Conservation (phyloP, 495 filamentous ascomycete species). For the Aspergillus homomorphus region DNA sequence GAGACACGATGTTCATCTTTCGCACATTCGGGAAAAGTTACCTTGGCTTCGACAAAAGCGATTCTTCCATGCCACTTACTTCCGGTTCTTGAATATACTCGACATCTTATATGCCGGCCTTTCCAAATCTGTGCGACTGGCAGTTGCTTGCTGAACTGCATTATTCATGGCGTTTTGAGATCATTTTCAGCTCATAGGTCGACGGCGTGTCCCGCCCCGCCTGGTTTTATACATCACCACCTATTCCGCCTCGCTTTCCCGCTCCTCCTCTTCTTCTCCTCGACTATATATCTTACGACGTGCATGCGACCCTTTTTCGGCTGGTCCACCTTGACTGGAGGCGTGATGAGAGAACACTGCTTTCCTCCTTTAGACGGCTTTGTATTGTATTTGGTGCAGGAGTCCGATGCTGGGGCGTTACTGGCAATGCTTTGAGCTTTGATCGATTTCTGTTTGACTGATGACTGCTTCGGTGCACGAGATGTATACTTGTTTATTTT, state of each 20-base stretch:
- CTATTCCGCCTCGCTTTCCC: constrained; percentile 23
- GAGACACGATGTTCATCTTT: background rate
- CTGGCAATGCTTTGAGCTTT: constrained; percentile 17
- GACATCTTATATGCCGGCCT: constrained; percentile 5
- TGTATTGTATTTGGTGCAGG: constrained; percentile 44
- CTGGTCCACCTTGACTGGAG: constrained; percentile 32
- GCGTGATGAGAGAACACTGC: constrained; percentile 35
- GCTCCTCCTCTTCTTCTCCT: constrained; percentile 16
- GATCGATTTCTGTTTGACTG: constrained; percentile 17
- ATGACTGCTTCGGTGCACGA: constrained; percentile 15
- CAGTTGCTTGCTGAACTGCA: constrained; percentile 25
- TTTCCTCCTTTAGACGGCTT: constrained; percentile 40
- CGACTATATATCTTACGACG: constrained; percentile 22
- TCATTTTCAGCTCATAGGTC: constrained; percentile 41
- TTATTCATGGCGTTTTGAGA: constrained; percentile 44
- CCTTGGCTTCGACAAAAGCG: constrained; percentile 2
- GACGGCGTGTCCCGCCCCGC: constrained; percentile 43
- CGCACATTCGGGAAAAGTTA: background rate
- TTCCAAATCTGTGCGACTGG: background rate
- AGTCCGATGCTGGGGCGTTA: constrained; percentile 32
- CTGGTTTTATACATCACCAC: constrained; percentile 32
- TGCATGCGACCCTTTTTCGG: constrained; percentile 29
- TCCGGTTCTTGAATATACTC: constrained; percentile 6
- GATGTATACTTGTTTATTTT: constrained; percentile 20
- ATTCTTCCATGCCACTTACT: constrained; percentile 4